Conservation (phyloP, 2,329 filamentous ascomycete species). For the Verticillium nonalfalfae region DNA sequence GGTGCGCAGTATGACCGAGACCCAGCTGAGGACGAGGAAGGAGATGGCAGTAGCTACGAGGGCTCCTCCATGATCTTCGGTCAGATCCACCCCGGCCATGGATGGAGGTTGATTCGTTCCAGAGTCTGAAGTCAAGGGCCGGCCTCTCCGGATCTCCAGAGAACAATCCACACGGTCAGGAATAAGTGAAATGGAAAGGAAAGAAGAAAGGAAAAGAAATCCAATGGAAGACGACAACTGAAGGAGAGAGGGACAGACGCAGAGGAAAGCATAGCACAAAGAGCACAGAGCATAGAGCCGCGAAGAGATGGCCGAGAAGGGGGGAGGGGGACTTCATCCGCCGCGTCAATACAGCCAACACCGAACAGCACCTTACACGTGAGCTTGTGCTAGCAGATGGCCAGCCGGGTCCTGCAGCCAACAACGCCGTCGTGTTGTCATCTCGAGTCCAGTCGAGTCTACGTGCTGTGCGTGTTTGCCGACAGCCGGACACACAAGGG, state of each 20-base stretch:
- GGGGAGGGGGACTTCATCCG: neutral
- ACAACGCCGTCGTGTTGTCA: neutral
- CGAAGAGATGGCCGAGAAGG: neutral
- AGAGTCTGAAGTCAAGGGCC: constrained; percentile 1
- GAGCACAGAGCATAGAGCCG: no score
- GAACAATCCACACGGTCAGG: neutral
- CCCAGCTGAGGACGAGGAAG: constrained; percentile 32
- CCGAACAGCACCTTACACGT: neutral
- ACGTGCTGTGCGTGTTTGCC: neutral
- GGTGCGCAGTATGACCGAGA: constrained; percentile 34
- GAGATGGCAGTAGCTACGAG: constrained; percentile 27
- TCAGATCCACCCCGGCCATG: constrained; percentile 28
- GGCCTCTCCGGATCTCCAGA: neutral
- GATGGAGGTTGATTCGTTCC: neutral
- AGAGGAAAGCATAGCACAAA: no score
- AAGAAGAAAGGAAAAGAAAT: constrained; percentile 7
- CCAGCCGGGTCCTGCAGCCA: neutral
- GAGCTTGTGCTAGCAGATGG: neutral
- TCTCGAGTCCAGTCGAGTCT: neutral
- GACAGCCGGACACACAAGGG: neutral
- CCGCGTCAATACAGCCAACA: neutral
- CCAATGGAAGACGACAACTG: neutral
- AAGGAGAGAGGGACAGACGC: neutral
- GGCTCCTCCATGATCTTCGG: constrained; percentile 29
- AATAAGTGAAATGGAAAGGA: constrained; percentile 6